Evolutionary conservation across 352 stramenopile genomes (phyloP).

Genomic region (Aphanomyces invadans): DNA sequence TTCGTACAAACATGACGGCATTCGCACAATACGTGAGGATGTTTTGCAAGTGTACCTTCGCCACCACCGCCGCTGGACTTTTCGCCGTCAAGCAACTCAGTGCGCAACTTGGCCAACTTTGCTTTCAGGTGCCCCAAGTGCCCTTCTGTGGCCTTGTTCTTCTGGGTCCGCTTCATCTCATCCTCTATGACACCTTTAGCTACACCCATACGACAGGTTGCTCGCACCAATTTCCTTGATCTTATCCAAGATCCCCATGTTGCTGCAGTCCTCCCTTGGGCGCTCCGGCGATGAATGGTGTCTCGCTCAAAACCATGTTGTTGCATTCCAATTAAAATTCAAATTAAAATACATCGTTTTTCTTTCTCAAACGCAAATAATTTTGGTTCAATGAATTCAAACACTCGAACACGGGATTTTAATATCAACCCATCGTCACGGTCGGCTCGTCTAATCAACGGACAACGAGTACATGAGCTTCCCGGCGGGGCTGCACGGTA

Average conservation of each 20-base stretch:
- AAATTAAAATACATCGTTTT: background rate
- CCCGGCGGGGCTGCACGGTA: slow-evolving; percentile 73
- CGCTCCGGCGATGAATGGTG: background rate
- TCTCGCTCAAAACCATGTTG: background rate
- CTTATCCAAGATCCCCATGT: slow-evolving; percentile 88
- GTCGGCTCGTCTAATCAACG: background rate
- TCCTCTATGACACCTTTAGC: slow-evolving; percentile 85
- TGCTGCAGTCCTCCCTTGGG: slow-evolving; percentile 20
- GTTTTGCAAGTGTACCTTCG: slow-evolving; percentile 43
- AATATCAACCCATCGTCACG: too few species aligned
- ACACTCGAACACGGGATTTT: too few species aligned
- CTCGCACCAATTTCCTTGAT: slow-evolving; percentile 89
- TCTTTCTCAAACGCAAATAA: background rate
- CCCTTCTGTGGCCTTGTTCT: slow-evolving; percentile 94
- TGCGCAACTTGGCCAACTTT: slow-evolving; percentile 97
- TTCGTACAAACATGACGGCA: background rate
- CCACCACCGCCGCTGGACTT: slow-evolving; percentile 65
- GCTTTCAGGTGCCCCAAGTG: slow-evolving; percentile 95
- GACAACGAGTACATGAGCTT: slow-evolving; percentile 64
- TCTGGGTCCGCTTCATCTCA: slow-evolving; percentile 97
- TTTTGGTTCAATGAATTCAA: background rate
- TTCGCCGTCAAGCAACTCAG: slow-evolving; percentile 86
- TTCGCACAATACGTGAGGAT: background rate
- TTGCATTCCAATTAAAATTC: background rate
- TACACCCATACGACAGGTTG: slow-evolving; percentile 71